Evolutionary conservation across 257 asterid genomes (phyloP), one percentile per base, ranked within the genome.

Genomic region (Gentiana straminea): DNA sequence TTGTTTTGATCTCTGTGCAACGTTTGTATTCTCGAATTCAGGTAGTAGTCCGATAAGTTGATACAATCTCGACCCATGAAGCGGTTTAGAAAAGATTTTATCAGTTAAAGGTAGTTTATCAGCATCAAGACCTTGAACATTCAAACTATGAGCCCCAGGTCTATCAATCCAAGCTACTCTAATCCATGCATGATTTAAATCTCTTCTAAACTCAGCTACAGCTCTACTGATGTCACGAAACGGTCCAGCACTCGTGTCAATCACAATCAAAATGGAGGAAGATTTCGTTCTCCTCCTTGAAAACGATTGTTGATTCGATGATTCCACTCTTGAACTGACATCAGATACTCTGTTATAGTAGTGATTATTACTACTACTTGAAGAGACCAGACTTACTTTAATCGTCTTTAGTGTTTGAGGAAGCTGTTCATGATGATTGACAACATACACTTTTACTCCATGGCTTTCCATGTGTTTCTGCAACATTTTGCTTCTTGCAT

Each of bases 221-320:
- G 49, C 49, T 12, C 65, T 47, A 39, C 34, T 45, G 2, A 54
- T 1, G 34, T 59, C 71, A 3, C 32, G 8, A 10, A 37, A 49
- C 13, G 65, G 34, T 47, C 61, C 65, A 54, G 51, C 65, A 45
- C 13, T 61, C n/a, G 71, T 59, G 48, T 66, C 71, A 8, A 66
- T 59, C 56, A 66, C 43, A 37, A 66, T 45, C 8, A 70, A 58
- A 39, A 55, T 33, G 53, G 55, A 62, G 2, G 33, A 44, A 1
- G 57, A 33, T 1, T 52, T 33, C 37, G 55, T 55, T 58, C 32
- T 64, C 7, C 67, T 61, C 11, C 45, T 41, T 6, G 43, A 50
- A 33, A 39, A 37, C 35, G 55, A 57, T 8, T 35, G 35, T 45
- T 38, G 61, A 45, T 62, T 53, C 46, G 10, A 52, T 3, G 65